Conservation (phyloP, 2,329 filamentous ascomycete genomes). For the Botryotinia globosa region DNA sequence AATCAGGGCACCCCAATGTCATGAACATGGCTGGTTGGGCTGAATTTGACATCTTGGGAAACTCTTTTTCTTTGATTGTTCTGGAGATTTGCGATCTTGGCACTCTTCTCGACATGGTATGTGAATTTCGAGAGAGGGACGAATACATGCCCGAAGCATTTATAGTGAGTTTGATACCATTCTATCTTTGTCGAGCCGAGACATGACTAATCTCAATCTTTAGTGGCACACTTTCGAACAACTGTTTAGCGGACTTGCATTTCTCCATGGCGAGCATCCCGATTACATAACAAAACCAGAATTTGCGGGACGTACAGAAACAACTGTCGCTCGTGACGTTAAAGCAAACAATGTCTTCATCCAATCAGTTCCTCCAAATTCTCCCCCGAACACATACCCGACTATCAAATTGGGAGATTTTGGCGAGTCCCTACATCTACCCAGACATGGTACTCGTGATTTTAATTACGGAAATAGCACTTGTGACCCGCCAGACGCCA, state of each 20-base stretch:
- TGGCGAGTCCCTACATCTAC: conserved; percentile 13
- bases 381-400: conserved; percentile 4
- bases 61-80: background rate
- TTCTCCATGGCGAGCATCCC: conserved; percentile 17
- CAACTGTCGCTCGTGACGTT: background rate
- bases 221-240: conserved; percentile 17
- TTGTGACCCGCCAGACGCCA: conserved; percentile 7
- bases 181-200: background rate
- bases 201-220: background rate
- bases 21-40: background rate
- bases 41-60: background rate
- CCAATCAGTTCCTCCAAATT: background rate
- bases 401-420: conserved; percentile 17
- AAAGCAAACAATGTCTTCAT: conserved; percentile 12
- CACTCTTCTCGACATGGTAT: background rate
- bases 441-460: background rate
- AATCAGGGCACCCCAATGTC: conserved; percentile 4
- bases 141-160: conserved; percentile 6
- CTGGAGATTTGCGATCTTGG: conserved; percentile 10
- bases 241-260: conserved; percentile 11
- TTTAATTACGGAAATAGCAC: background rate
- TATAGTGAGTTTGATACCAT: background rate
- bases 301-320: background rate
- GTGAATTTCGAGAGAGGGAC: rapidly evolving
- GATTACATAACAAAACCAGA: background rate